A percentile compares a stretch with the other conserved stretches of the same genome.
Conservation (phyloP, 495 filamentous ascomycete species). For the Trichocladium uniseriatum region DNA sequence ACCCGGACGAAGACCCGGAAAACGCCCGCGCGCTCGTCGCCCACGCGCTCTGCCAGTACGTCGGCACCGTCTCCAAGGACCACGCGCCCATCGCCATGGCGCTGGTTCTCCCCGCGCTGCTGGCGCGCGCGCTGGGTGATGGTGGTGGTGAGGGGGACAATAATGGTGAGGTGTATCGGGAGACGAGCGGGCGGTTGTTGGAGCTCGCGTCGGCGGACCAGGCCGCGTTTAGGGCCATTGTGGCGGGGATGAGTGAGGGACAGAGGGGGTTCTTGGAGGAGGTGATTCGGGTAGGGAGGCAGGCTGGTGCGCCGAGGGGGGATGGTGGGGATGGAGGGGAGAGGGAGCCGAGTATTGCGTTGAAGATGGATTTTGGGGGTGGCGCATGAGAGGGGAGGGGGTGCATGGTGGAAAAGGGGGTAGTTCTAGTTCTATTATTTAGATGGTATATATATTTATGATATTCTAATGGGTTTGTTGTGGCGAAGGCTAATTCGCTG, state of each 20-base stretch:
- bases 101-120: conserved; percentile 68
- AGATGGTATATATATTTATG: conserved; percentile 1
- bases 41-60: conserved; percentile 64
- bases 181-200: conserved; percentile 66
- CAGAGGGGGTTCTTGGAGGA: conserved; percentile 76
- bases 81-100: conserved; percentile 52
- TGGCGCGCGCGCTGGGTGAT: conserved; percentile 55
- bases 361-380: conserved; percentile 86
- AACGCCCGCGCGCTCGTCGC: conserved; percentile 57
- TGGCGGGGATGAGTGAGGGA: conserved; percentile 57
- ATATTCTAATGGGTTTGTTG: too few relatives aligned
- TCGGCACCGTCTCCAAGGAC: conserved; percentile 44
- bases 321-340: conserved; percentile 32
- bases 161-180: conserved; percentile 39
- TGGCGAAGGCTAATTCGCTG: conserved; percentile 28
- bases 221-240: conserved; percentile 61
- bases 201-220: conserved; percentile 74
- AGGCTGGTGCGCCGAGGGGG: conserved; percentile 10
- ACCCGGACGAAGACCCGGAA: conserved; percentile 58
- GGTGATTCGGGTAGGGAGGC: conserved; percentile 56
- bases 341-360: conserved; percentile 74
- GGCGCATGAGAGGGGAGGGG: conserved; percentile 6
- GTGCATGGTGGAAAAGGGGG: neutral
- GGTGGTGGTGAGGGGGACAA: conserved; percentile 22
- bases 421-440: too few relatives aligned